Evolutionary conservation across 495 filamentous ascomycete species (phyloP).

Genomic region (Evansstolkia leycettana): DNA sequence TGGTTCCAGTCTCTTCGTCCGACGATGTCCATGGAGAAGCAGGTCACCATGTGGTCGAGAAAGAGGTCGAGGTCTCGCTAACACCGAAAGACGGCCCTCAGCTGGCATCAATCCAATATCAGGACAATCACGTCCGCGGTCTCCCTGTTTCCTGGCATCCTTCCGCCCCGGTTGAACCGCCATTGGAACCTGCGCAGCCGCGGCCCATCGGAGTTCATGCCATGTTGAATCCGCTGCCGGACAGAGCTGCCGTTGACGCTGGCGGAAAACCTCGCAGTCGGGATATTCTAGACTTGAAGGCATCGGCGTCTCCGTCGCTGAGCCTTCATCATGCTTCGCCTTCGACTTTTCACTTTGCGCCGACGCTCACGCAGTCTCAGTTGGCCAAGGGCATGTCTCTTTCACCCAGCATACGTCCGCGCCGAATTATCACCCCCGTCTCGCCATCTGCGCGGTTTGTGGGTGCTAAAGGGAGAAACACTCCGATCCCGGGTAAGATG

Average conservation of each 20-base stretch:
- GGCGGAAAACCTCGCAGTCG: conserved; percentile 5
- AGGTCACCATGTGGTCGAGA: no score
- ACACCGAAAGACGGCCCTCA: no score
- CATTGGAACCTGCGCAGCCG: conserved; percentile 20
- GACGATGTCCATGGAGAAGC: not conserved
- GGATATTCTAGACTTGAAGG: conserved; percentile 16
- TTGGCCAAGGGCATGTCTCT: conserved; percentile 19
- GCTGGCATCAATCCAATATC: no score
- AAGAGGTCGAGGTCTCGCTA: no score
- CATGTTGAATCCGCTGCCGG: conserved; percentile 36
- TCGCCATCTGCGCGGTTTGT: conserved; percentile 43
- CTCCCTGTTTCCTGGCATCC: conserved; percentile 27
- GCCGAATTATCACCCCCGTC: conserved; percentile 50
- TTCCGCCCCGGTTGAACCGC: conserved; percentile 27
- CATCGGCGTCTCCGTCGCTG: conserved; percentile 11
- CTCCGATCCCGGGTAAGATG: conserved; percentile 32
- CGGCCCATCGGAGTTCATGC: conserved; percentile 40
- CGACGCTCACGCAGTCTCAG: conserved; percentile 8
- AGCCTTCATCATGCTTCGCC: conserved; percentile 23
- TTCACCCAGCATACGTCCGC: conserved; percentile 26
- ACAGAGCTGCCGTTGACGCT: conserved; percentile 16
- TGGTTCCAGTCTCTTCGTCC: conserved; percentile 18
- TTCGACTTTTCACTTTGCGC: conserved; percentile 17
- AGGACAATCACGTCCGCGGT: conserved; percentile 8
- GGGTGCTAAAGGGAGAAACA: conserved; percentile 18